Base-by-base conservation (phyloP, 495 filamentous ascomycete species). In the Xylaria sp. region DNA sequence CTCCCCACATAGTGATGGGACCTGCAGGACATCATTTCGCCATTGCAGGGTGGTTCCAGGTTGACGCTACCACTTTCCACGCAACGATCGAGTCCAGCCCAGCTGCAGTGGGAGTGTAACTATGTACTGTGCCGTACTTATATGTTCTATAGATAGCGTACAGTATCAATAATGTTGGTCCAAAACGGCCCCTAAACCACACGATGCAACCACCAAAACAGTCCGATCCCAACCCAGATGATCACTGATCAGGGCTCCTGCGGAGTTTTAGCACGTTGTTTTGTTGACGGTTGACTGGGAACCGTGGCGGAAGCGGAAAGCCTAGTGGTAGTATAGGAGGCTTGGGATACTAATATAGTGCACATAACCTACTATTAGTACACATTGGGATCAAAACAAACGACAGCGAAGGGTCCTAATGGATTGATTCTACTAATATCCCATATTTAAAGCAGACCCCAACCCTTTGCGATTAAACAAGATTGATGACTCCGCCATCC, bases 21-120 rank as follows among this genome's bases (percentile, higher is more conserved):
- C 65, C 65, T 67, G 65, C 65, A 67, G 65, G 50, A 67, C 65
- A 67, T 67, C 48, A 67, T 67, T 67, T 67, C 65, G 65, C 40
- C 12, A 46, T 67, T 55, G 46, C 48, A 67, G 62, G 62, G 46
- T 52, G 48, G 35, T n/a, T n/a, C n/a, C n/a, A n/a, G n/a, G n/a
- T 19, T 43, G 19, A 48, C 41, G 40, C 6, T 31, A 6, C 37
- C 12, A 46, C 37, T 63, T 37, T 59, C 57, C 57, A 37, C 57
- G 17, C 52, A 37, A 12, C 19, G 14, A n/a, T 53, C 50, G 50
- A 21, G 24, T 21, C 50, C 12, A 7, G n/a, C n/a, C 50, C 12
- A 37, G 35, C 35, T 37, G 35, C 35, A n/a, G 35, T 37, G 35
- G n/a, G n/a, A n/a, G n/a, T n/a, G 35, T 37, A 37, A 37, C 35